Evolutionary conservation across 2,329 filamentous ascomycete genomes (phyloP), one percentile per base, ranked within the genome.

Genomic region (Emericellopsis atlantica): DNA sequence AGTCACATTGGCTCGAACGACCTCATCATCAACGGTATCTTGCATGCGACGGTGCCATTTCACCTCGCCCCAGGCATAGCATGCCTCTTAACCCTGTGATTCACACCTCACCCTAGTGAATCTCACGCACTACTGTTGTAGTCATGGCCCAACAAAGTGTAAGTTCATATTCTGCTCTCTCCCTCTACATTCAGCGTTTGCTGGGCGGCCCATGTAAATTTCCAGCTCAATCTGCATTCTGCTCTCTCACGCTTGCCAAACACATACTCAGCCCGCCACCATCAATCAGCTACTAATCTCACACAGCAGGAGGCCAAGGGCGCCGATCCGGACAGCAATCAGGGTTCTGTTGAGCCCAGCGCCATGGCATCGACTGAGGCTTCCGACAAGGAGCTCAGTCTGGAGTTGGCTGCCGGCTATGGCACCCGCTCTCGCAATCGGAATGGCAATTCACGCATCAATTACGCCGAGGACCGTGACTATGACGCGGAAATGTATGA

Each of bases 381-480:
- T 44, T 56, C 62, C 37, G 55, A 62, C 43, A 76, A 71, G 55
- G 74, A 76, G 45, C 59, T 56, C 48, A 62, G 64, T 48, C 56
- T 65, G 50, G 71, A 73, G 48, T 66, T 56, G 43, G 67, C 81
- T 39, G 79, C 78, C 50, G 80, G 79, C 37, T 95, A 98, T 62
- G 90, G 90, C 54, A 98, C 92, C 58, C 83, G 89, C 53, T 95
- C 89, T 51, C 84, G 92, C 59, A 94, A 94, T 62, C 82, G 89
- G 54, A 81, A 76, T 43, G 83, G 84, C 53, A 78, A 74, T 49
- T 74, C 83, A 51, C 84, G 92, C 50, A 80, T 83, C 49, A 98
- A 98, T 63, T 98, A 98, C 62, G 90, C 92, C 39, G 92, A 98
- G 65, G 85, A 90, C 62, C 84, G 76, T 63, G 90, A 95, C 60